Percentiles rank a stretch among this genome's conserved stretches.
Conservation (phyloP, 108 stramenopile species). For the Fragilaria crotonensis region DNA sequence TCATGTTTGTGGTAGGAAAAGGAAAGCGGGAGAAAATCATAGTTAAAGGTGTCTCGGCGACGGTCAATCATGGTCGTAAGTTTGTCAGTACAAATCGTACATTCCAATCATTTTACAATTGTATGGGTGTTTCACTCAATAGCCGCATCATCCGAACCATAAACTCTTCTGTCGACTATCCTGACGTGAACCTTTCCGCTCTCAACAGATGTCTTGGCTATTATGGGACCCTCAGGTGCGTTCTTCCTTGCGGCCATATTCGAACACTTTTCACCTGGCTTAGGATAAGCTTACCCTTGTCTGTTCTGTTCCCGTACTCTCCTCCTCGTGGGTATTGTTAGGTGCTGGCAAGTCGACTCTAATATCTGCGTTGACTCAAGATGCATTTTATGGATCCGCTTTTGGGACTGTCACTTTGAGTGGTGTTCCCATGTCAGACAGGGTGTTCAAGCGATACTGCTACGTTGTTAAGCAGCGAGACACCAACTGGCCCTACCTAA, state of each 20-base stretch:
- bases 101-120: background rate
- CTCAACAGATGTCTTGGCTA: constrained; percentile 11
- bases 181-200: background rate
- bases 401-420: constrained; percentile 17
- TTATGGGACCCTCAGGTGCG: constrained; percentile 30
- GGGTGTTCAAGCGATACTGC: constrained; percentile 16
- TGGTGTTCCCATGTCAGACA: constrained; percentile 13
- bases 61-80: background rate
- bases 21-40: background rate
- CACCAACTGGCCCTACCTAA: constrained; percentile 28
- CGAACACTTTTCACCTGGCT: too few species aligned
- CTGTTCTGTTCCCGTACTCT: too few species aligned
- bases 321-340: too few species aligned
- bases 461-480: constrained; percentile 26
- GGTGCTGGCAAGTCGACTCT: constrained; percentile 4
- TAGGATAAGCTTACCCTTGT: too few species aligned
- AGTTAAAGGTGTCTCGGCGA: background rate
- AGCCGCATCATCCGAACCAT: too few species aligned
- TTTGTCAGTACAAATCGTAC: background rate
- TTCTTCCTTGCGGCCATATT: too few species aligned
- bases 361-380: constrained; percentile 13
- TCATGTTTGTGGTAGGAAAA: background rate
- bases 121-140: too few species aligned
- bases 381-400: constrained; percentile 14
- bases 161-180: background rate